A percentile compares a stretch with the other conserved stretches of the same genome.
phyloP scores from a whole-genome alignment of 176 grass and related monocot genomes.

The Coix lacrymajobi region DNA sequence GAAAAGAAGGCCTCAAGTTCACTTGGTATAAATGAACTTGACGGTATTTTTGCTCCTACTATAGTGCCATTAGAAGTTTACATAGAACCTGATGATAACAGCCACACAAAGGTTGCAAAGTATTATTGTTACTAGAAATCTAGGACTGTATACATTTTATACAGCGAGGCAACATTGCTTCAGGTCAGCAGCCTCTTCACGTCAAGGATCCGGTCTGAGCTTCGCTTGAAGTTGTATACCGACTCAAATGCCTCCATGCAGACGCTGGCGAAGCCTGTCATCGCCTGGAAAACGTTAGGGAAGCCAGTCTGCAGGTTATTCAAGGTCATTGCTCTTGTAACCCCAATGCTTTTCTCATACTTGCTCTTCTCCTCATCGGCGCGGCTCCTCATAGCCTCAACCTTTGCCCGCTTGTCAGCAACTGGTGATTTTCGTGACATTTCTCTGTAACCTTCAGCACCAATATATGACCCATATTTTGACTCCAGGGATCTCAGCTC shows the following conservation, averaged over 20 bases:
- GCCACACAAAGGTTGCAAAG: slow-evolving; percentile 3
- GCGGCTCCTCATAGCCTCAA: slow-evolving; percentile 59
- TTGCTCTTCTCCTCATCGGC: slow-evolving; percentile 96
- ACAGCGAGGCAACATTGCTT: slow-evolving; percentile 27
- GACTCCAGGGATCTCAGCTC: slow-evolving; percentile 67
- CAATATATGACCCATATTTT: slow-evolving; percentile 45
- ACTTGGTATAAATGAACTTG: slow-evolving; percentile 31
- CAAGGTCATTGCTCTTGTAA: slow-evolving; percentile 92
- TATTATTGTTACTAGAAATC: slow-evolving; percentile 25
- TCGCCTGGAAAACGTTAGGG: slow-evolving; percentile 93
- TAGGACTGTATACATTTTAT: slow-evolving; percentile 50
- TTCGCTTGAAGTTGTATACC: slow-evolving; percentile 75
- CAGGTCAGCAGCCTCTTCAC: slow-evolving; percentile 63
- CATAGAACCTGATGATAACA: slow-evolving; percentile 16
- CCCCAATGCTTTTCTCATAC: slow-evolving; percentile 81
- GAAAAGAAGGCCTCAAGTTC: slow-evolving; percentile 7
- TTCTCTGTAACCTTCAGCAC: slow-evolving; percentile 34
- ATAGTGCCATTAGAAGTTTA: slow-evolving; percentile 10
- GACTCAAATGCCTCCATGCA: slow-evolving; percentile 85
- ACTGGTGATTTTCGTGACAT: slow-evolving; percentile 30
- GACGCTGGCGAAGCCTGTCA: slow-evolving; percentile 86
- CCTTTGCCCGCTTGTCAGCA: slow-evolving; percentile 65
- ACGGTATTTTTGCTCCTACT: slow-evolving; percentile 19
- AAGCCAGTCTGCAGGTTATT: slow-evolving; percentile 94
- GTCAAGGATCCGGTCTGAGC: slow-evolving; percentile 46